These are phyloP conservation scores for Rauvolfia tetraphylla DNA, from an alignment of 257 asterid species.

Conservation along the genomic window DNA sequence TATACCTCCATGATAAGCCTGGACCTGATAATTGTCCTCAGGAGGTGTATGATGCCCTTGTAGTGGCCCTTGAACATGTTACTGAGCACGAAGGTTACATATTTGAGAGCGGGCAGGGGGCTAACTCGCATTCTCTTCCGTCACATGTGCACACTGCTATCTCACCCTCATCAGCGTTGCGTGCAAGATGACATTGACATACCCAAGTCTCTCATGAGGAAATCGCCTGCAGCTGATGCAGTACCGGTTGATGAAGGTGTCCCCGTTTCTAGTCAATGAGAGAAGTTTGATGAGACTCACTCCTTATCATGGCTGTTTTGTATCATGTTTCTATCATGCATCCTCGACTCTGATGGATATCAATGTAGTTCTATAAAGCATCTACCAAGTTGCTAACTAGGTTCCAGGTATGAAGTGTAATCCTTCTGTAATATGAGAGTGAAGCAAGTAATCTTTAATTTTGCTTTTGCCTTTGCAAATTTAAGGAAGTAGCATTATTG, in stretches of 20 bases:
- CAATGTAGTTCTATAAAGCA: background rate
- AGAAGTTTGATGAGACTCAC: background rate
- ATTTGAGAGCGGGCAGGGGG: slow-evolving; percentile 88
- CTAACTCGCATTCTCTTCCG: slow-evolving; percentile 72
- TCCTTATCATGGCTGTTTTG: background rate
- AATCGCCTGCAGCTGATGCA: slow-evolving; percentile 36
- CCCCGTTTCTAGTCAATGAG: slow-evolving; percentile 43
- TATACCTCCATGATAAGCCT: slow-evolving; percentile 94
- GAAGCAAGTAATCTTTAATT: background rate
- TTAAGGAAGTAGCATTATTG: too few species aligned
- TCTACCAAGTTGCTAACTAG: background rate
- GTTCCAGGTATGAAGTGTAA: background rate
- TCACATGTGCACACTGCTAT: slow-evolving; percentile 57
- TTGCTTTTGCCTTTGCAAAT: background rate
- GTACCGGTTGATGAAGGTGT: slow-evolving; percentile 47
- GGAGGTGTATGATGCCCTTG: slow-evolving; percentile 75
- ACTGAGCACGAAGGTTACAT: slow-evolving; percentile 83
- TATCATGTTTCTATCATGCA: background rate
- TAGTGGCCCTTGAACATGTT: slow-evolving; percentile 79
- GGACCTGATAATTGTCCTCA: slow-evolving; percentile 96
- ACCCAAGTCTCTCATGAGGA: slow-evolving; percentile 73
- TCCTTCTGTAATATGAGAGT: background rate
- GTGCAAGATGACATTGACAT: slow-evolving; percentile 67
- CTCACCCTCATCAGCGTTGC: slow-evolving; percentile 90
- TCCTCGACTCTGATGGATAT: background rate